Evolutionary conservation across 2,329 filamentous ascomycete species (phyloP), one percentile per base, ranked within the genome.

Genomic region (Zymoseptoria pseudotritici): DNA sequence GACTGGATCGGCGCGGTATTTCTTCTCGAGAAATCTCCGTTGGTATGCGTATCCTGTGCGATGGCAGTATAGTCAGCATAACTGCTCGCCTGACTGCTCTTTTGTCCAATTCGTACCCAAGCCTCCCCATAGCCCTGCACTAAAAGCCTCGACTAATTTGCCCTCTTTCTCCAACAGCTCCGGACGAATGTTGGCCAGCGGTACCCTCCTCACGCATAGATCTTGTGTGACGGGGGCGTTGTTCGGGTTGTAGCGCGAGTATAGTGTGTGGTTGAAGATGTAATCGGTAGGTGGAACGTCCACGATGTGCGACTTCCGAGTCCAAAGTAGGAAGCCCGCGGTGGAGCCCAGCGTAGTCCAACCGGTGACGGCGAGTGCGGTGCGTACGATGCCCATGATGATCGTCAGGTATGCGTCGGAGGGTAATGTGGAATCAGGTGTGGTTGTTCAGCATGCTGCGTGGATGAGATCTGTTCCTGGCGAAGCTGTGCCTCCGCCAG

Each of bases 51-150:
- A 87, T 53, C 80, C 84, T 84, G 61, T 20, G 36, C 11, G 13
- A 46, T 46, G 11, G 36, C 36, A 26, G 22, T 57, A 17, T 31
- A 17, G 21, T 26, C 20, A 53, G 42, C 49, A 6, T 9, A 10
- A 51, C 19, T 21, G 50, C 50, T 53, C 50, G 50, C 24, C 9
- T 10, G 22, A 53, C 9, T 24, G 55, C 54, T 36, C 24, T 11
- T 29, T 20, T 29, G 50, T 17, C 50, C 3, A 22, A 20, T 60
- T 75, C 80, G 62, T 73, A 88, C 86, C 86, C 71, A 80, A 79
- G 58, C 84, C 85, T 63, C 82, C 81, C 86, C 83, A 90, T 54
- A 88, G 75, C 52, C 86, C 86, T 11, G 83, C 83, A 70, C 85
- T 88, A 70, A 89, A 88, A 64, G 83, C 83, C 66, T 87, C 78